Percentiles rank a stretch among this genome's conserved stretches.
These are phyloP conservation scores for Apiotrichum siamense DNA, from an alignment of 1,284 basidiomycete genomes.

Conservation along the genomic window DNA sequence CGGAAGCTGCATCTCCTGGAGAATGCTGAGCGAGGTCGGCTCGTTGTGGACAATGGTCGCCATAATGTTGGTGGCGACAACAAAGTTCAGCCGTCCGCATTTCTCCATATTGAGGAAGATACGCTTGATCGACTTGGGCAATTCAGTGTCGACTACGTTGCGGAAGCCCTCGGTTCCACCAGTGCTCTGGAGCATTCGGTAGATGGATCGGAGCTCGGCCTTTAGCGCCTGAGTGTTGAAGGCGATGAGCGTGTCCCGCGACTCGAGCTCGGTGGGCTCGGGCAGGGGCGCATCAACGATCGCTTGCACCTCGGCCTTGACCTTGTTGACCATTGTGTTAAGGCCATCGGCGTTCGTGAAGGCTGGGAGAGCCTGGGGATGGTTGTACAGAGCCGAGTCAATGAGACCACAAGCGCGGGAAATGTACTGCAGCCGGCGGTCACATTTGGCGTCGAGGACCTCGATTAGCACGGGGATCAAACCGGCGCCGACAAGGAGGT, in stretches of 20 bases:
- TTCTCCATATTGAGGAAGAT: constrained; percentile 75
- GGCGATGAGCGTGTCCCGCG: constrained; percentile 16
- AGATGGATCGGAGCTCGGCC: constrained; percentile 84
- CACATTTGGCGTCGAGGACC: constrained; percentile 61
- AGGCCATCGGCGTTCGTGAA: constrained; percentile 83
- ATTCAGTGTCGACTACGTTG: constrained; percentile 85
- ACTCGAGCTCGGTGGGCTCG: constrained; percentile 9
- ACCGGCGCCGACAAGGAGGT: constrained; percentile 96
- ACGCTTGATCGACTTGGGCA: constrained; percentile 78
- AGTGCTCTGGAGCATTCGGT: constrained; percentile 92
- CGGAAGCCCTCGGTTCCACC: constrained; percentile 91
- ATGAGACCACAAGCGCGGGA: constrained; percentile 72
- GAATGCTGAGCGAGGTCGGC: constrained; percentile 83
- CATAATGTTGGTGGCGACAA: constrained; percentile 83
- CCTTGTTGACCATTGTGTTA: constrained; percentile 73
- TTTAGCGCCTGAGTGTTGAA: constrained; percentile 56
- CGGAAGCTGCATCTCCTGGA: constrained; percentile 88
- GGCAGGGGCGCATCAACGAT: constrained; percentile 4
- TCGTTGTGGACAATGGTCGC: constrained; percentile 98
- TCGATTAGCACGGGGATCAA: constrained; percentile 83
- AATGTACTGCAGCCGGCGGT: constrained; percentile 34
- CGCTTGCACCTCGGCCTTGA: constrained; percentile 55
- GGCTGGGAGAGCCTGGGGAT: constrained; percentile 73
- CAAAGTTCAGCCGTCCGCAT: constrained; percentile 66
- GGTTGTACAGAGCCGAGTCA: constrained; percentile 76